Base-by-base conservation (phyloP, 2,329 filamentous ascomycete species). In the Alternaria solani region DNA sequence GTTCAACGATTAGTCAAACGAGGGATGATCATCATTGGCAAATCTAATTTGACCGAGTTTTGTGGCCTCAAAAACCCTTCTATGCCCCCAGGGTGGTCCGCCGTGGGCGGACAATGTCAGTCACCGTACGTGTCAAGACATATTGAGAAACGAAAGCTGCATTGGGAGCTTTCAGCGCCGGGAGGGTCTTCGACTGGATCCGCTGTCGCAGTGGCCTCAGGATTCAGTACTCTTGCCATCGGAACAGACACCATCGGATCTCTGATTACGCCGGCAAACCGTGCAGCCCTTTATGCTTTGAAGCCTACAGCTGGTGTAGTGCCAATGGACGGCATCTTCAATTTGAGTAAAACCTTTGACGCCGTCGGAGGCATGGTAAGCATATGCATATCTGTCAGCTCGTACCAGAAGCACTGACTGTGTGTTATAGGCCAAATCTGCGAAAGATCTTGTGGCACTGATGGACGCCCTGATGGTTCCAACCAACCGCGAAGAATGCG, bases 21-120 rank as follows among this genome's bases (percentile, higher is more conserved):
- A 36, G 80, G 80, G n/a, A 68, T 81, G 44, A 79, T 82, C 34
- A 72, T 83, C 12, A 63, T 82, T 9, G 80, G 77, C 0, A 82
- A 81, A 63, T 69, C 76, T 3, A 82, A 81, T 56, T 62, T 83
- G 23, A 81, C 79, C 14, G 73, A 79, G 59, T 77, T 78, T 59
- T 76, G 73, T 49, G 75, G 72, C 2, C 64, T 75, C 36, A 76
- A 80, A 69, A 72, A 76, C 46, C 66, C 73, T 53, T 72, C 74
- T 5, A 79, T 79, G 62, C 74, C 75, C 5, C 71, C 75, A 1
- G 80, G 79, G 3, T 82, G 78, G 78, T 80, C 78, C 38, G 73
- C 79, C 6, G 71, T 78, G 1, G 79, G 76, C 16, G 78, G 78
- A 7, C 76, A 79, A 59, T 78, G 75, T 30, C 76, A 78, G 55